Base-by-base conservation (phyloP, 2,329 filamentous ascomycete species). In the Pezicula radicicola region DNA sequence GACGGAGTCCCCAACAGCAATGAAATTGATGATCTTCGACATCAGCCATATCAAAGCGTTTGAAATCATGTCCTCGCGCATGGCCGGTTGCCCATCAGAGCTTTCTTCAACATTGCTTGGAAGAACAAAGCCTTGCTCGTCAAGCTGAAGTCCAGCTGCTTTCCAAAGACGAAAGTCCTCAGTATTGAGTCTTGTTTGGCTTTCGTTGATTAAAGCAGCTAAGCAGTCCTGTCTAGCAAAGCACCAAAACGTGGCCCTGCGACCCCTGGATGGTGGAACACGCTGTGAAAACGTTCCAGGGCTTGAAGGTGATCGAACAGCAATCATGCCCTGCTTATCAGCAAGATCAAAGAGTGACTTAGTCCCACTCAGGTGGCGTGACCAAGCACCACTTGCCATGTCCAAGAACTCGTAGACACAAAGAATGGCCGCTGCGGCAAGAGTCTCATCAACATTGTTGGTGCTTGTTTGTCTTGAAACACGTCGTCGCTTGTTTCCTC, bases 391-490 rank as follows among this genome's bases (percentile, higher is more conserved):
- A 2, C 78, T 79, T 1, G 81, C 84, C 1, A 81, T 80, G 63
- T 87, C 83, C n/a, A 87, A 70, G 53, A 87, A 82, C 56, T 88
- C 84, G 61, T 87, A 87, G 0, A 84, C 80, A 53, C 83, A 87
- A 2, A 88, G 67, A 13, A 88, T 86, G 0, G 84, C 83, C 2
- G 83, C 83, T 2, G 84, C 83, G 8, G 83, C 82, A 19, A 87
- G 72, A 3, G 86, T 73, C 52, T 87, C 82, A 57, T 86, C 83
- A 4, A 76, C 72, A 55, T 75, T 75, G 46, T 72, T 72, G 35
- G 71, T 60, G 35, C 70, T 55, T 51, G 55, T 37, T 63, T 62
- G 72, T 60, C 66, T 77, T 60, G 66, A 73, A 54, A 64, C 60
- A 18, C 75, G 70, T 30, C 72, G 73, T 52, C 75, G 69, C 46